Conservation (phyloP, 139 green algal species). For the Dunaliella primolecta region DNA sequence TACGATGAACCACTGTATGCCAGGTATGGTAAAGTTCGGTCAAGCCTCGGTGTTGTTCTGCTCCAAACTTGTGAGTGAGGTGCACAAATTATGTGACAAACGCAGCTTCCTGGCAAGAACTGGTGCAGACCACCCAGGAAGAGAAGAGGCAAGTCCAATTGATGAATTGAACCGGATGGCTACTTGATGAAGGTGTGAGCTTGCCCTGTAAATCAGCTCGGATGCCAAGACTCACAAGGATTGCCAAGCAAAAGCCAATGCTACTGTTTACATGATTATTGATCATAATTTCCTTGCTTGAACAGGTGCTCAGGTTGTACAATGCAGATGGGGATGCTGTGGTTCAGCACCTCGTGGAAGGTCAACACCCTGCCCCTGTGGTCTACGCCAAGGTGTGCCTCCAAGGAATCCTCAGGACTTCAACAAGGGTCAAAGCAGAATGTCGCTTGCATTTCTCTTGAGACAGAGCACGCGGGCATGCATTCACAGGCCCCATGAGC, state of each 20-base stretch:
- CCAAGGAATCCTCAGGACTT: too few relatives aligned
- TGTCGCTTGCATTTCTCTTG: background rate
- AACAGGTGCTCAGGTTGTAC: background rate
- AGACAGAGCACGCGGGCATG: background rate
- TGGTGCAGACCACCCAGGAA: conserved; percentile 15
- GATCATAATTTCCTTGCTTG: background rate
- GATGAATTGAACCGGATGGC: background rate
- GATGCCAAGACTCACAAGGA: background rate
- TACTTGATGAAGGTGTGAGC: background rate
- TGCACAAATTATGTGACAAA: too few relatives aligned
- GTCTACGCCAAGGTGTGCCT: background rate
- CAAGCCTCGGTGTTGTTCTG: too few relatives aligned
- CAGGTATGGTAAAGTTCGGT: too few relatives aligned
- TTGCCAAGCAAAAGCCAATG: background rate
- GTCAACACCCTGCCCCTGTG: background rate
- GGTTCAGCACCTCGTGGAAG: background rate
- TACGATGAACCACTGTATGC: conserved; percentile 67
- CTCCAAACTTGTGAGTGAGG: too few relatives aligned
- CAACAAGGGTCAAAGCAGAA: too few relatives aligned
- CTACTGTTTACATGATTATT: background rate
- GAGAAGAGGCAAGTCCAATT: background rate
- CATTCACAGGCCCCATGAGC: background rate
- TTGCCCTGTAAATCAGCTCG: background rate
- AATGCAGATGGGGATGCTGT: background rate
- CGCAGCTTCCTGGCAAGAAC: conserved; percentile 52